These are phyloP conservation scores for Hirschioporus abietinus DNA, from an alignment of 768 basidiomycete genomes.

Conservation along the genomic window DNA sequence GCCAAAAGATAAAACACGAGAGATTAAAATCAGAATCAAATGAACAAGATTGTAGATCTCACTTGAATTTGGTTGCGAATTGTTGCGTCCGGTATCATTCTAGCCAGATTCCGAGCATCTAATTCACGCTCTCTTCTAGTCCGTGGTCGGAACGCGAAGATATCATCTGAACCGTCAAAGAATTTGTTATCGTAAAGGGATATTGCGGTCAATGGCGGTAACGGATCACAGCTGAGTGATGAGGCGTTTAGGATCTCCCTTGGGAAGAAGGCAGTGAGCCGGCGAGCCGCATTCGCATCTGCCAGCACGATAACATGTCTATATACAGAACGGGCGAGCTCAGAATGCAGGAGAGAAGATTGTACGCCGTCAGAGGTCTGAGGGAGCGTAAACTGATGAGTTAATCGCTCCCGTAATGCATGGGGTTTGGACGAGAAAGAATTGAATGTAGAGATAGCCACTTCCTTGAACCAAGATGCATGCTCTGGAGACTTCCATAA, in stretches of 20 bases:
- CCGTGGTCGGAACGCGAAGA: conserved; percentile 32
- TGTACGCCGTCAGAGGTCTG: conserved; percentile 25
- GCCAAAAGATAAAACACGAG: conserved; percentile 8
- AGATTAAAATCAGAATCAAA: background rate
- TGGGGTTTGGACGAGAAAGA: conserved; percentile 24
- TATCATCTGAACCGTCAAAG: conserved; percentile 61
- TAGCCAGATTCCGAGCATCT: conserved; percentile 49
- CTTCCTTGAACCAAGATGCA: conserved; percentile 65
- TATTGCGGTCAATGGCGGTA: conserved; percentile 62
- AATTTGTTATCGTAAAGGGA: conserved; percentile 69
- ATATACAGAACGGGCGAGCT: conserved; percentile 49
- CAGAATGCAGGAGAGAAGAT: conserved; percentile 19
- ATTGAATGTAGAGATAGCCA: conserved; percentile 39
- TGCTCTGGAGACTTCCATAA: conserved; percentile 77
- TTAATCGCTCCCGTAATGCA: conserved; percentile 28
- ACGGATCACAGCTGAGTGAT: conserved; percentile 76
- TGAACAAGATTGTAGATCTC: conserved; percentile 6
- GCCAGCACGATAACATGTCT: conserved; percentile 71
- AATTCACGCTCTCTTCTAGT: conserved; percentile 37
- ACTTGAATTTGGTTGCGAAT: conserved; percentile 56
- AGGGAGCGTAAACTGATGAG: conserved; percentile 27
- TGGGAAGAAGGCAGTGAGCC: conserved; percentile 70
- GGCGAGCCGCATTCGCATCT: conserved; percentile 51
- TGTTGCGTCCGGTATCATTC: conserved; percentile 51
- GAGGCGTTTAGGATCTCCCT: conserved; percentile 43